A percentile compares a stretch with the other conserved stretches of the same genome.
Evolutionary conservation across 805 yeast species (phyloP).

Genomic region (Starmera caribaea): DNA sequence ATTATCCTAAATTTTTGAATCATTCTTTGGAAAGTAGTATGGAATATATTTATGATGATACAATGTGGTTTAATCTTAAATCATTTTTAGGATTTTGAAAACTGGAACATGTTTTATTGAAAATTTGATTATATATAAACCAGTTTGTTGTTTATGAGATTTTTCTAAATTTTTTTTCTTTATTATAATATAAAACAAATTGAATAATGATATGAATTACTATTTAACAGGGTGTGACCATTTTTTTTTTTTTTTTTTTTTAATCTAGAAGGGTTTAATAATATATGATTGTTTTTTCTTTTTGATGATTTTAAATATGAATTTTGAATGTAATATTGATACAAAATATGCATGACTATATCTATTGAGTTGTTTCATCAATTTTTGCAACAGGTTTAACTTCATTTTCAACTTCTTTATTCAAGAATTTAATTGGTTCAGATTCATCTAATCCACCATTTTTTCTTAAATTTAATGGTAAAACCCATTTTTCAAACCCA

Average conservation of each 20-base stretch:
- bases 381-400: constrained; percentile 7
- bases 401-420: neutral
- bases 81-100: constrained; percentile 28
- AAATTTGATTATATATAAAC: no score
- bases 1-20: constrained; percentile 54
- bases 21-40: constrained; percentile 55
- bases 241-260: no score
- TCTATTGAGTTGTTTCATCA: constrained; percentile 1
- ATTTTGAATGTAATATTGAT: neutral
- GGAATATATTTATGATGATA: constrained; percentile 64
- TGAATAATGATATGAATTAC: no score
- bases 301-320: no score
- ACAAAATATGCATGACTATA: neutral
- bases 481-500: constrained; percentile 57
- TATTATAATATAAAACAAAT: no score
- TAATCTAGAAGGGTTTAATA: no score
- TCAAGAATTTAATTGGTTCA: constrained; percentile 10
- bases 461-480: constrained; percentile 41
- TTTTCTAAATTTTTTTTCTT: neutral
- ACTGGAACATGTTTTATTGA: no score
- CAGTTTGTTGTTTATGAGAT: neutral
- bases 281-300: no score
- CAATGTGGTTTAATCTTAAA: constrained; percentile 36
- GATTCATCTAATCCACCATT: constrained; percentile 36
- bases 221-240: no score